Base-by-base conservation (phyloP, 768 basidiomycete species). In the Russula ochroleuca region DNA sequence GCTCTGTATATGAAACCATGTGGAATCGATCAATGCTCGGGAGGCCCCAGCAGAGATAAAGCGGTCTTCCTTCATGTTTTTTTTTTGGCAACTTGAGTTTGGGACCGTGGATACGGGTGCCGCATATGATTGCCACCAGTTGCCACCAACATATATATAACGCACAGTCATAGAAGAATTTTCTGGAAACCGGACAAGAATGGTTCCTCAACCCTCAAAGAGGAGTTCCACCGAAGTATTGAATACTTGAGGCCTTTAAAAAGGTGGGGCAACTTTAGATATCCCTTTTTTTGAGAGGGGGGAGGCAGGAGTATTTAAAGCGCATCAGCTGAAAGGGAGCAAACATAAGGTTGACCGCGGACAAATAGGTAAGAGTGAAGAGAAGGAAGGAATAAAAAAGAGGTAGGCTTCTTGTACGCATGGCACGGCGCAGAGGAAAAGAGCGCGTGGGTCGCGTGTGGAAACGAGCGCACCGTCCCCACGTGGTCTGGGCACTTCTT, bases 401-500 rank as follows among this genome's bases (percentile, higher is more conserved):
- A 41, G 41, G 41, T 17, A n/a, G 11, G 11, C 37, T 59, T 59
- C 49, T 59, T 28, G 37, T n/a, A 25, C 25, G 21, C 59, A 59
- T 50, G 59, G 59, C 28, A 38, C 38, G 41, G 49, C 15, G 13
- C 4, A 38, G 48, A 47, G 47, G 45, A 45, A 21, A 14, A 48
- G 47, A 23, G n/a, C n/a, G n/a, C 52, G 52, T 54, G 52, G n/a
- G 28, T 51, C 45, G 45, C 10, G 51, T n/a, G 51, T 52, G 23
- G 40, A 52, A n/a, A 7, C 13, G 9, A 10, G 54, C 54, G 37
- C 53, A 56, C 55, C 40, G 33, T 33, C 43, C 33, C 31, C 60
- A 61, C 60, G 60, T 61, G 60, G 60, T 51, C 33, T 13, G 15
- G 15, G 17, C 50, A 43, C 41, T 61, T 47, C 56, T 57, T 59